phyloP scores from a whole-genome alignment of 768 basidiomycete genomes.

The Suillus luteus region DNA sequence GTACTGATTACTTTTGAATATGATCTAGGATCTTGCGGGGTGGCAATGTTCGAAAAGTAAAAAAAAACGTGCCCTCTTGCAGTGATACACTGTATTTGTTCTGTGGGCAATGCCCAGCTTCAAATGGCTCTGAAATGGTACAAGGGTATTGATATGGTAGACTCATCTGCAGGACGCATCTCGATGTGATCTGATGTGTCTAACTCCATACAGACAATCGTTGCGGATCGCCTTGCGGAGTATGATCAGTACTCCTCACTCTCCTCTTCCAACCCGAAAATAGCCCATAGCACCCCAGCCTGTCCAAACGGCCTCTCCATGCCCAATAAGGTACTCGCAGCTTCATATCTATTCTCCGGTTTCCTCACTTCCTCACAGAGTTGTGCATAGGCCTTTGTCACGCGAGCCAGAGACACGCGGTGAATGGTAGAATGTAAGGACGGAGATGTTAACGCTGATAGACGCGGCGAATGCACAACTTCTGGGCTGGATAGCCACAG shows the following conservation, averaged over 20 bases:
- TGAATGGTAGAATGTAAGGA: conserved; percentile 72
- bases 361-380: conserved; percentile 79
- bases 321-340: conserved; percentile 82
- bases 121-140: not conserved
- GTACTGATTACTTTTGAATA: not conserved
- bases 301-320: conserved; percentile 85
- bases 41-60: too few relatives aligned
- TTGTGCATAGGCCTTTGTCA: conserved; percentile 69
- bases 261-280: conserved; percentile 68
- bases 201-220: not conserved
- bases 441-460: conserved; percentile 71
- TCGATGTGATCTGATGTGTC: not conserved
- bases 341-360: conserved; percentile 84
- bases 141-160: not conserved
- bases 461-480: conserved; percentile 77
- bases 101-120: not conserved
- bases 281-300: conserved; percentile 70
- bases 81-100: not conserved
- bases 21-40: not conserved
- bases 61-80: not conserved
- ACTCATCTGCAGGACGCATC: not conserved
- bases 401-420: conserved; percentile 64
- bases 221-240: not conserved
- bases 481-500: conserved; percentile 82
- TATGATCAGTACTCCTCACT: conserved; percentile 12